Evolutionary conservation across 2,329 filamentous ascomycete genomes (phyloP), one percentile per base, ranked within the genome.

Genomic region (Aspergillus versicolor): DNA sequence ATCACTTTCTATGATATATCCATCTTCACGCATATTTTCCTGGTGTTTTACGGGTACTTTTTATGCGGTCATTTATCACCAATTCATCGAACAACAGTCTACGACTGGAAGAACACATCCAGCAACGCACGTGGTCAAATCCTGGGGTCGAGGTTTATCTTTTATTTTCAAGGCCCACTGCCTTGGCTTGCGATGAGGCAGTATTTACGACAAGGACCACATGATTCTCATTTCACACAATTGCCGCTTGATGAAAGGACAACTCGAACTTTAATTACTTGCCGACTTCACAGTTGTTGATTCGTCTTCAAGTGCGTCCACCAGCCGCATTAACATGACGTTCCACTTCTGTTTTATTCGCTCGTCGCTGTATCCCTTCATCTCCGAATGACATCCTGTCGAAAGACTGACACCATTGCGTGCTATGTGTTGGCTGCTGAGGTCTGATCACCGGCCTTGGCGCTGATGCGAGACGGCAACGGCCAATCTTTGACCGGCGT

Each of bases 341-440:
- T 32, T 38, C 27, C 17, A 21, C 37, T 47, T 54, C 34, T n/a
- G 27, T 43, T 51, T 37, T 27, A 54, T 54, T 47, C 21, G 42
- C 42, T 27, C 22, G 15, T 30, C 41, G 24, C 19, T 30, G 24
- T 8, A 44, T 51, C 42, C 9, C 37, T 43, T 54, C 19, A 34
- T 19, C 27, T 30, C 37, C 51, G 40, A 46, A 21, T 34, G 30
- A 47, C 48, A 47, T 38, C 42, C 9, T 38, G 17, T 52, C 19
- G 21, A 51, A 22, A 54, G 50, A 24, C 64, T 71, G 68, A 69
- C 68, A 70, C 69, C 67, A 71, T 66, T 55, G 56, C 63, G 67
- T 68, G 56, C 57, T 59, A 59, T 60, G 57, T 61, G 58, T 60
- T 65, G 57, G 61, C 59, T 41, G 30, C 45, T 61, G 63, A 45